Percentiles rank a stretch among this genome's conserved stretches.
These are phyloP conservation scores for Chlamydomonas schloesseri DNA, from an alignment of 139 green algal genomes.

Conservation along the genomic window DNA sequence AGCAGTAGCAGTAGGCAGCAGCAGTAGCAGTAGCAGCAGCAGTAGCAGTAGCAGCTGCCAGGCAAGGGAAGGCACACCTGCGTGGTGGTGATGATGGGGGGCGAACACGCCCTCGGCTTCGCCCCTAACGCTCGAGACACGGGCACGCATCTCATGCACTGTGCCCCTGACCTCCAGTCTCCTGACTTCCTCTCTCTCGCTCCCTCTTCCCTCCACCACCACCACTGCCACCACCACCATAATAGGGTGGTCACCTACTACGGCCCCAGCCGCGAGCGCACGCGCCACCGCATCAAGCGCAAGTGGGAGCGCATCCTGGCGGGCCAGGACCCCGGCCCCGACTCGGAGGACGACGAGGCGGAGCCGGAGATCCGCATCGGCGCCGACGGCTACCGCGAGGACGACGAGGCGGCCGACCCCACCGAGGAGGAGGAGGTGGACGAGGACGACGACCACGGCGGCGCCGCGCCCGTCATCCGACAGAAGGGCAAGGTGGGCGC, in stretches of 20 bases:
- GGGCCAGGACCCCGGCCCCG: conserved; percentile 22
- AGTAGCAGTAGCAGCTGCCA: too few relatives aligned
- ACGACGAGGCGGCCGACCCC: conserved; percentile 43
- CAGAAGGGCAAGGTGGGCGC: conserved; percentile 9
- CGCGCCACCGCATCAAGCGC: conserved; percentile 59
- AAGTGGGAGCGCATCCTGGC: conserved; percentile 14
- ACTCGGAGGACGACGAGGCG: conserved; percentile 28
- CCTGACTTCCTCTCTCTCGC: not conserved
- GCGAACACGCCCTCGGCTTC: too few relatives aligned
- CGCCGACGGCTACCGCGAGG: not conserved
- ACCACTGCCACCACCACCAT: not conserved
- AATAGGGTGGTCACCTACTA: conserved; percentile 83
- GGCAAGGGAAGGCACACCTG: too few relatives aligned
- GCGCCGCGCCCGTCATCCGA: not conserved
- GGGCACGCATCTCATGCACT: too few relatives aligned
- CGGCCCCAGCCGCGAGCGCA: conserved; percentile 70
- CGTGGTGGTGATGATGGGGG: too few relatives aligned
- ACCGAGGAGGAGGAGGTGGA: conserved; percentile 43
- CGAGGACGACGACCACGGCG: conserved; percentile 10
- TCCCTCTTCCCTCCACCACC: not conserved
- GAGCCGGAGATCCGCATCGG: not conserved
- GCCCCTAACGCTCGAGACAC: too few relatives aligned
- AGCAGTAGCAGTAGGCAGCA: too few relatives aligned
- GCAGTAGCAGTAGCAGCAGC: too few relatives aligned
- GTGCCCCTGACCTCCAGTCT: too few relatives aligned